Evolutionary conservation across 495 filamentous ascomycete species (phyloP).

Genomic region (Annulohypoxylon maeteangense): DNA sequence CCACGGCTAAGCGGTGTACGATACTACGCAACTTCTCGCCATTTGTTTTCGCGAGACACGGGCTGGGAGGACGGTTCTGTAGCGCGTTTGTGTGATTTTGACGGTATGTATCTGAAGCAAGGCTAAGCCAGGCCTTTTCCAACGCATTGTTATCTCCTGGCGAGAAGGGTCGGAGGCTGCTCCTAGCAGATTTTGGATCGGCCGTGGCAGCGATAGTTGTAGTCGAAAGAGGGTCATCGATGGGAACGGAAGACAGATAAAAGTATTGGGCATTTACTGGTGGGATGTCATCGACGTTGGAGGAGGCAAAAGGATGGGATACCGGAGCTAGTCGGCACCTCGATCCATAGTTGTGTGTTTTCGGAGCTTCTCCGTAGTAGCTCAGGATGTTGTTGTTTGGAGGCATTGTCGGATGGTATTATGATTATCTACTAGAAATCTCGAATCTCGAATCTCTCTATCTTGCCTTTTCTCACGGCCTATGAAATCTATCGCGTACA

Average conservation of each 20-base stretch:
- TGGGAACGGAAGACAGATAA: slow-evolving; percentile 77
- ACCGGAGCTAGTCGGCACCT: slow-evolving; percentile 57
- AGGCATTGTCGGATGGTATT: slow-evolving; percentile 41
- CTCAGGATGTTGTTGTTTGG: slow-evolving; percentile 23
- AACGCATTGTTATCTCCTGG: slow-evolving; percentile 76
- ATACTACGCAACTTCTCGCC: slow-evolving; percentile 56
- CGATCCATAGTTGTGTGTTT: slow-evolving; percentile 52
- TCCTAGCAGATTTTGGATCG: slow-evolving; percentile 61
- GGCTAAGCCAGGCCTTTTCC: slow-evolving; percentile 74
- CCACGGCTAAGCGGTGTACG: slow-evolving; percentile 54
- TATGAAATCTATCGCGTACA: slow-evolving; percentile 23
- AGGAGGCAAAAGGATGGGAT: slow-evolving; percentile 41
- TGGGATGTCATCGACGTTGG: slow-evolving; percentile 59
- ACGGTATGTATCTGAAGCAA: slow-evolving; percentile 58
- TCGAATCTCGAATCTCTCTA: slow-evolving; percentile 12
- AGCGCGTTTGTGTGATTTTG: slow-evolving; percentile 54
- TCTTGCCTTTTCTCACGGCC: neutral
- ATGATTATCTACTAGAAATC: slow-evolving; percentile 36
- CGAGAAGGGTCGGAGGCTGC: slow-evolving; percentile 79
- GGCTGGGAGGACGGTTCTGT: slow-evolving; percentile 43
- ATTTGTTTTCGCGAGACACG: slow-evolving; percentile 50
- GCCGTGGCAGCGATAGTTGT: slow-evolving; percentile 65
- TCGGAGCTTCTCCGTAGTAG: slow-evolving; percentile 39
- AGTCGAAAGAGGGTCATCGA: slow-evolving; percentile 84
- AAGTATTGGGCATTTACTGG: slow-evolving; percentile 78